phyloP scores from a whole-genome alignment of 2,329 filamentous ascomycete genomes.

The Plectosphaerella sp. region DNA sequence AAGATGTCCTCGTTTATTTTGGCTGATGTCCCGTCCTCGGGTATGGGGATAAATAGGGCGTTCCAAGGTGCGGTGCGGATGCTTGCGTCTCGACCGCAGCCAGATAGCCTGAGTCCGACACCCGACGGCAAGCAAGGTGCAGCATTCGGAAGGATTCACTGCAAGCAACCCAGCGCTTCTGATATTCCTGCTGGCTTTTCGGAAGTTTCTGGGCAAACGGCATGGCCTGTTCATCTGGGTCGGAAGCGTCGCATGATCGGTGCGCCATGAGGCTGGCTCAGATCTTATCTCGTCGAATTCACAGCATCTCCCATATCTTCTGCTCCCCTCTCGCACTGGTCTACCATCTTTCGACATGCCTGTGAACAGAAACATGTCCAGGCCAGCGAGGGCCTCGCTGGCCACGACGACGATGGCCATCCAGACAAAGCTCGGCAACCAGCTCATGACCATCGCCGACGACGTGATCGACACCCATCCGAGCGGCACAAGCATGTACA shows the following conservation, averaged over 20 bases:
- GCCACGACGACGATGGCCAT: neutral
- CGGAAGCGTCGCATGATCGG: too few relatives aligned
- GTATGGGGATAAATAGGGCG: too few relatives aligned
- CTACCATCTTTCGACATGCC: neutral
- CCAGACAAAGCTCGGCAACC: neutral
- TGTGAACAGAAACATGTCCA: neutral
- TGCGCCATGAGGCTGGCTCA: too few relatives aligned
- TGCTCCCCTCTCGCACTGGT: neutral
- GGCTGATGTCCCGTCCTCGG: too few relatives aligned
- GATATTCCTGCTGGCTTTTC: neutral
- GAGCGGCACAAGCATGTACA: neutral
- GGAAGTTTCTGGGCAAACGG: neutral
- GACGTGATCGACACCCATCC: neutral
- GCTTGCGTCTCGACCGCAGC: too few relatives aligned
- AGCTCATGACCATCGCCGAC: neutral
- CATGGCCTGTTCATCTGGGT: too few relatives aligned
- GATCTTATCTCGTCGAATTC: too few relatives aligned
- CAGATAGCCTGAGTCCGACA: too few relatives aligned
- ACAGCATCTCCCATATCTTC: too few relatives aligned
- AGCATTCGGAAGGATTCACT: neutral
- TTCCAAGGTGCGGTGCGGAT: too few relatives aligned
- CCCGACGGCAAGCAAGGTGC: too few relatives aligned
- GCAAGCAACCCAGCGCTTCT: neutral
- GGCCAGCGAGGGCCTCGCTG: neutral
- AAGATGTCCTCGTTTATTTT: too few relatives aligned